phyloP scores from a whole-genome alignment of 805 yeast species.

The Zygosaccharomyces siamensis region DNA sequence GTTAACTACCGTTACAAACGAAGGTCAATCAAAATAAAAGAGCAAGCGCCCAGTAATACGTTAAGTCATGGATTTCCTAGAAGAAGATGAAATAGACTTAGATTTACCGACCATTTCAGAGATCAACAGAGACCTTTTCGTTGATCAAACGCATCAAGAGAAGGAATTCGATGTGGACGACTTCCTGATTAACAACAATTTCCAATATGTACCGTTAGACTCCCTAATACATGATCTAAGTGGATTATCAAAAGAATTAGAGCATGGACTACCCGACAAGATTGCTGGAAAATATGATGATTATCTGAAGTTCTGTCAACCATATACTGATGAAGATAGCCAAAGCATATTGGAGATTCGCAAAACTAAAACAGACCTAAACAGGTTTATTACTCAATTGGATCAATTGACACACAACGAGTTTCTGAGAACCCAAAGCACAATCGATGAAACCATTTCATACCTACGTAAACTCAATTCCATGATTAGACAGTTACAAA shows the following conservation, averaged over 20 bases:
- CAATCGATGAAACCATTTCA: conserved; percentile 24
- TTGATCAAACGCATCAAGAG: conserved; percentile 18
- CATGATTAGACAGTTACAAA: conserved; percentile 17
- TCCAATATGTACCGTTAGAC: conserved; percentile 33
- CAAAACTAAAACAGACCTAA: conserved; percentile 21
- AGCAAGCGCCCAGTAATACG: not conserved
- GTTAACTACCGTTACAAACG: not conserved
- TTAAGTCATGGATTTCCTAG: conserved; percentile 22
- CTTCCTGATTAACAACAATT: conserved; percentile 30
- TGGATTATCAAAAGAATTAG: conserved; percentile 23
- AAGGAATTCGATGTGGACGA: conserved; percentile 25
- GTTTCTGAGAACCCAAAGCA: conserved; percentile 23
- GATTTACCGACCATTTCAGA: conserved; percentile 30
- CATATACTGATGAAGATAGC: conserved; percentile 20
- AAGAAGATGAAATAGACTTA: conserved; percentile 22
- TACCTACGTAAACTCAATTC: conserved; percentile 28
- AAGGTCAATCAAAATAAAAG: not conserved
- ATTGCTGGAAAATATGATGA: conserved; percentile 26
- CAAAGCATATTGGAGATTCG: conserved; percentile 24
- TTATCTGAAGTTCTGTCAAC: conserved; percentile 26
- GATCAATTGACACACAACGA: conserved; percentile 21
- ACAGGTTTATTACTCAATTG: conserved; percentile 21
- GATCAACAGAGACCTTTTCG: conserved; percentile 26
- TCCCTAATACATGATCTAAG: conserved; percentile 26
- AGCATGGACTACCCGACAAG: conserved; percentile 25